Evolutionary conservation across 2,329 filamentous ascomycete species (phyloP).

Genomic region (Microdochium trichocladiopsis): DNA sequence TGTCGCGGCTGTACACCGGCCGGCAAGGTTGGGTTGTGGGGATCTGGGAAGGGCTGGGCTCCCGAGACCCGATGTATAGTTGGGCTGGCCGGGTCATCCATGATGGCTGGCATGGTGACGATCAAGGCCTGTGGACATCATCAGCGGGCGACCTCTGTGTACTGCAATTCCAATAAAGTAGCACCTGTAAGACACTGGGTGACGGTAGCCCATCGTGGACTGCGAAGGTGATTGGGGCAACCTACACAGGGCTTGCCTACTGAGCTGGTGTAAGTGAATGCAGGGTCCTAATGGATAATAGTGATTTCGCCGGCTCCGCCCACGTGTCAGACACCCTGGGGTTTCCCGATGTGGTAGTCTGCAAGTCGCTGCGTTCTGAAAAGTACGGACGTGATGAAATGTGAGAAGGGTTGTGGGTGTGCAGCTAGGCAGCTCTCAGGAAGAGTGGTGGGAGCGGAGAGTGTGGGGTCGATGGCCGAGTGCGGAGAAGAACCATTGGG

Average conservation of each 20-base stretch:
- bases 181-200: too few relatives aligned
- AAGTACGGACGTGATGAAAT: not conserved
- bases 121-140: conserved; percentile 3
- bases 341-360: not conserved
- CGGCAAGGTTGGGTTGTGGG: conserved; percentile 57
- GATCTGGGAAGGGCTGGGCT: conserved; percentile 55
- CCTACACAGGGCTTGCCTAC: too few relatives aligned
- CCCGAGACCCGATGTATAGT: conserved; percentile 66
- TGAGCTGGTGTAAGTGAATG: not conserved
- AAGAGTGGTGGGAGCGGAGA: not conserved
- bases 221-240: too few relatives aligned
- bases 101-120: conserved; percentile 63
- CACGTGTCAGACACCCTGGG: not conserved
- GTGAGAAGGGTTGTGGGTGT: not conserved
- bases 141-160: too few relatives aligned
- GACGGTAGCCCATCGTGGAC: too few relatives aligned
- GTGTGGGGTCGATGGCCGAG: not conserved
- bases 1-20: conserved; percentile 63
- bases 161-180: too few relatives aligned
- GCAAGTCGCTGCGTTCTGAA: not conserved
- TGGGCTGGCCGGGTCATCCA: conserved; percentile 67
- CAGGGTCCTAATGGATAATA: not conserved
- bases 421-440: not conserved
- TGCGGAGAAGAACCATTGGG: not conserved
- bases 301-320: not conserved